Conservation (phyloP, 1,284 basidiomycete species). For the Kalmanozyma brasiliensis region DNA sequence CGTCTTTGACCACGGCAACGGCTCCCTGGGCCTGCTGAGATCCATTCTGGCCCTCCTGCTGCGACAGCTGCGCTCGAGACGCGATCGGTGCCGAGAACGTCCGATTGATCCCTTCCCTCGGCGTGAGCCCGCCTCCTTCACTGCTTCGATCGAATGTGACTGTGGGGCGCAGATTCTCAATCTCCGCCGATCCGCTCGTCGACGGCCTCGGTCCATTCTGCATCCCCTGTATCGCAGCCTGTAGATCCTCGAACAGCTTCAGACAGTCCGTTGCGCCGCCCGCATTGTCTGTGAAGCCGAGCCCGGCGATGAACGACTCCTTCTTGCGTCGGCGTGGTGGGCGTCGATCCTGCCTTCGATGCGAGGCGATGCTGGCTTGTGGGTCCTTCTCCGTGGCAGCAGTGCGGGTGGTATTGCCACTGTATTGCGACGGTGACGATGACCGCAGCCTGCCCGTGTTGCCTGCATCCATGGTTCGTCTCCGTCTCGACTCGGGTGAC, state of each 20-base stretch:
- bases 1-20: background rate
- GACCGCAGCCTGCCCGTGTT: slow-evolving; percentile 32
- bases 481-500: slow-evolving; percentile 37
- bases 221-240: slow-evolving; percentile 40
- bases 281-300: slow-evolving; percentile 26
- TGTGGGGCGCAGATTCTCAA: background rate
- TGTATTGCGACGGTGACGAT: slow-evolving; percentile 10
- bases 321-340: slow-evolving; percentile 39
- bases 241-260: slow-evolving; percentile 45
- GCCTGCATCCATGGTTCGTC: slow-evolving; percentile 38
- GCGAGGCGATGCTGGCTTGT: slow-evolving; percentile 3
- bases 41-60: background rate
- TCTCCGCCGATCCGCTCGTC: slow-evolving; percentile 5
- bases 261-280: slow-evolving; percentile 23
- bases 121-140: slow-evolving; percentile 13
- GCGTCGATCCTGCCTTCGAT: slow-evolving; percentile 25
- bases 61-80: slow-evolving; percentile 4
- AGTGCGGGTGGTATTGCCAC: too few relatives aligned
- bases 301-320: slow-evolving; percentile 39
- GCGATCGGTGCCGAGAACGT: slow-evolving; percentile 31
- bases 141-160: slow-evolving; percentile 14
- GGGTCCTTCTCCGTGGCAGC: slow-evolving; percentile 10
- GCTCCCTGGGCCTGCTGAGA: slow-evolving; percentile 6
- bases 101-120: slow-evolving; percentile 32
- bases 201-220: slow-evolving; percentile 13